phyloP scores from a whole-genome alignment of 148 eudicot genomes.

The Spergularia bocconei region DNA sequence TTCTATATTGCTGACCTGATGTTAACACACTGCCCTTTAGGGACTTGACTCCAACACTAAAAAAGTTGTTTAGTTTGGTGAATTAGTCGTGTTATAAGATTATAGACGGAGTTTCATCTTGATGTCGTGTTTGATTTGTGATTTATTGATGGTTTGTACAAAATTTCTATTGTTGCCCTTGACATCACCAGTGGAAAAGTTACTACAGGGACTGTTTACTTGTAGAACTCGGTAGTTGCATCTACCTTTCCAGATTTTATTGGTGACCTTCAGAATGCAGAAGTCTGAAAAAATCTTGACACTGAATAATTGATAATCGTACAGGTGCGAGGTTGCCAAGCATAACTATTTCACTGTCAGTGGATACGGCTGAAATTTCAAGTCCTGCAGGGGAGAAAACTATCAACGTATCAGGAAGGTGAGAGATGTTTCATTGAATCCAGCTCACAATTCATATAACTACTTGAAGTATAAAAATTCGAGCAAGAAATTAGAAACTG shows the following conservation, averaged over 20 bases:
- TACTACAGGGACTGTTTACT: too few relatives aligned
- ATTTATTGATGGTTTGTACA: neutral
- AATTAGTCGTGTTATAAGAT: too few relatives aligned
- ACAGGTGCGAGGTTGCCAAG: conserved; percentile 86
- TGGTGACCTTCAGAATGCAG: conserved; percentile 4
- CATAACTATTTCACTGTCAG: conserved; percentile 56
- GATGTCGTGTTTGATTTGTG: neutral
- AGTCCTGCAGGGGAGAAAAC: conserved; percentile 54
- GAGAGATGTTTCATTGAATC: conserved; percentile 21
- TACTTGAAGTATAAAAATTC: too few relatives aligned
- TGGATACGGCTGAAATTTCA: conserved; percentile 54
- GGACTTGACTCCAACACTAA: neutral
- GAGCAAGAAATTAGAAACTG: too few relatives aligned
- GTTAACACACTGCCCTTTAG: neutral
- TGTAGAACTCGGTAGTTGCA: neutral
- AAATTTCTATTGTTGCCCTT: neutral
- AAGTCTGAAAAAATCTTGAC: neutral
- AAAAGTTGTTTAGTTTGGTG: neutral
- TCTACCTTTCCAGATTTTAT: neutral
- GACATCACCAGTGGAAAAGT: neutral
- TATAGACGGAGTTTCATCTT: too few relatives aligned
- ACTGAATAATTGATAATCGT: neutral
- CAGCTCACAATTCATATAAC: neutral
- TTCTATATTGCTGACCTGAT: too few relatives aligned
- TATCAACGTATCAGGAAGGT: conserved; percentile 77